phyloP scores from a whole-genome alignment of 73 alveolate species.

The Durusdinium trenchii region DNA sequence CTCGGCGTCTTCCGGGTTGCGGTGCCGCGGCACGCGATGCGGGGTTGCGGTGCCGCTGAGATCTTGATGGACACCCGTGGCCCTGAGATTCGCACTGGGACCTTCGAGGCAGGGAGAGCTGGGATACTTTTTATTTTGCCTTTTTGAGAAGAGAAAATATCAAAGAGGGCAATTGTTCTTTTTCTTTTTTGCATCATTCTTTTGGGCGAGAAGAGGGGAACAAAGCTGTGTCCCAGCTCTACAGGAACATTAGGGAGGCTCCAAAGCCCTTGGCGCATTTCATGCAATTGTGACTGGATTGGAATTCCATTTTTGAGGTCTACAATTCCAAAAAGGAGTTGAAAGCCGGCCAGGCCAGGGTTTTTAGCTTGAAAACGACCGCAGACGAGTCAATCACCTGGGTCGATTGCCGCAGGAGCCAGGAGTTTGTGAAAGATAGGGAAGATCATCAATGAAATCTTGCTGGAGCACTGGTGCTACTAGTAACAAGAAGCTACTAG shows the following conservation, averaged over 20 bases:
- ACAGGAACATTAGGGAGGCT: neutral
- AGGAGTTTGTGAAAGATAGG: no score
- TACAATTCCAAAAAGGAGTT: conserved; percentile 95
- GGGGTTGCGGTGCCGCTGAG: conserved; percentile 51
- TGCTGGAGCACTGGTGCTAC: no score
- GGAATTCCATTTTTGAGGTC: neutral
- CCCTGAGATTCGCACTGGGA: conserved; percentile 98
- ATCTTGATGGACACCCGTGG: conserved; percentile 98
- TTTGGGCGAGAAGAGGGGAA: no score
- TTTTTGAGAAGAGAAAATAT: no score
- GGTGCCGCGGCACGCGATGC: neutral
- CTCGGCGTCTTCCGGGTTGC: neutral
- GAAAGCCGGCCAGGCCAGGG: conserved; percentile 91
- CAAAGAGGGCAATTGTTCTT: neutral
- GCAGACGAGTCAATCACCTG: no score
- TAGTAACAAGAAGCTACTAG: no score
- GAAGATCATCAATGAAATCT: no score
- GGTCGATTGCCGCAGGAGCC: no score
- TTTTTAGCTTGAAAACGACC: no score
- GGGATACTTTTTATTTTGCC: conserved; percentile 15
- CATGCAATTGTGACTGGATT: neutral
- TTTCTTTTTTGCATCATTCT: no score
- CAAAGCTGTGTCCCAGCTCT: no score
- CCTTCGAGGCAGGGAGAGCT: conserved; percentile 95
- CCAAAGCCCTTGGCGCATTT: no score